phyloP scores from a whole-genome alignment of 148 eudicot genomes.

The Camellia lanceoleosa region DNA sequence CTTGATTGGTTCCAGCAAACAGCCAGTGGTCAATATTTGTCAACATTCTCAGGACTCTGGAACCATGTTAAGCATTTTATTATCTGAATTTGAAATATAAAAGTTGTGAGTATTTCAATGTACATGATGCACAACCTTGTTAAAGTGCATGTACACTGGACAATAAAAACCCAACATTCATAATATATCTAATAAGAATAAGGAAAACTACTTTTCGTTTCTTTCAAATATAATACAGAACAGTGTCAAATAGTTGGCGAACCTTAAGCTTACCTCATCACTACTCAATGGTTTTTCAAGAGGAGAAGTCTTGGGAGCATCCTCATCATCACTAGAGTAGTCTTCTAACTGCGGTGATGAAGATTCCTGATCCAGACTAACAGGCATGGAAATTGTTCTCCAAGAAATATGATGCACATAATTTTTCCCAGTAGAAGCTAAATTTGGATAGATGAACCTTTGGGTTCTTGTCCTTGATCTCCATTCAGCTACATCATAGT shows the following conservation, averaged over 20 bases:
- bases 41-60: not conserved
- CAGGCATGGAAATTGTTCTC: constrained; percentile 36
- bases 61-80: not conserved
- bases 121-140: not conserved
- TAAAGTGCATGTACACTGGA: not conserved
- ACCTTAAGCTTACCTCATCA: constrained; percentile 42
- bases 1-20: not conserved
- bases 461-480: constrained; percentile 21
- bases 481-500: constrained; percentile 31
- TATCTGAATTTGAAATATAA: not conserved
- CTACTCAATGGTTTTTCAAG: constrained; percentile 40
- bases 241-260: not conserved
- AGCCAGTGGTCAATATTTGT: not conserved
- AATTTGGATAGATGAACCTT: constrained; percentile 24
- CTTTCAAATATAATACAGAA: not conserved
- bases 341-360: constrained; percentile 34
- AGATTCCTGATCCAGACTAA: constrained; percentile 49
- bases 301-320: constrained; percentile 21
- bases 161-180: not conserved
- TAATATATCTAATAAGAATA: not conserved
- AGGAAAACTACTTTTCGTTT: not conserved
- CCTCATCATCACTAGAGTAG: constrained; percentile 28
- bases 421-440: constrained; percentile 21
- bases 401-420: constrained; percentile 17
- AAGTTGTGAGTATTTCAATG: not conserved